These are phyloP conservation scores for Populus pruinosa DNA, from an alignment of 345 rosid genomes.

Conservation along the genomic window DNA sequence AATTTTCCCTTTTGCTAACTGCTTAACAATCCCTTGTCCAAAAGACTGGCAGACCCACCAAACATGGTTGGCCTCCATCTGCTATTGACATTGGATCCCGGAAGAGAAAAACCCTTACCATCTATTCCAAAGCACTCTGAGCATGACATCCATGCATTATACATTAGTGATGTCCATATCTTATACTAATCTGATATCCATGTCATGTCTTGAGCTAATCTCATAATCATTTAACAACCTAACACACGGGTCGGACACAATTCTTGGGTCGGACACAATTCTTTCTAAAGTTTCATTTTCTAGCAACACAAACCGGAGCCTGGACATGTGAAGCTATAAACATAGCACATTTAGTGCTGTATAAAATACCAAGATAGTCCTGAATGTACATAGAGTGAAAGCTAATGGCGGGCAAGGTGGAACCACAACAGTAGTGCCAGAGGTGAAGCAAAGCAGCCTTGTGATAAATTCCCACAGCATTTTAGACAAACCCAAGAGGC, in stretches of 20 bases:
- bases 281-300: neutral
- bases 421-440: conserved; percentile 5
- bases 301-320: conserved; percentile 6
- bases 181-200: too few species aligned
- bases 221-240: neutral
- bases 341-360: conserved; percentile 17
- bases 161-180: neutral
- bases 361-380: conserved; percentile 5
- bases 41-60: neutral
- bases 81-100: neutral
- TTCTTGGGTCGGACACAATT: neutral
- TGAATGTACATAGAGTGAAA: conserved; percentile 22
- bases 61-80: neutral
- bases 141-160: neutral
- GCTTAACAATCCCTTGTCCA: too few species aligned
- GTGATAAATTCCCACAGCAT: conserved; percentile 5
- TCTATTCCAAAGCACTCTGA: neutral
- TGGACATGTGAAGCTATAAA: conserved; percentile 10
- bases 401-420: neutral
- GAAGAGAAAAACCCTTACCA: neutral
- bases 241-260: neutral
- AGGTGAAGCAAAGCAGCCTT: conserved; percentile 2
- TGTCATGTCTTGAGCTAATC: neutral
- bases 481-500: conserved; percentile 14
- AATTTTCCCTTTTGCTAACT: too few species aligned